Percentiles rank a stretch among this genome's conserved stretches.
Conservation (phyloP, 768 basidiomycete genomes). For the Trametes meyenii region DNA sequence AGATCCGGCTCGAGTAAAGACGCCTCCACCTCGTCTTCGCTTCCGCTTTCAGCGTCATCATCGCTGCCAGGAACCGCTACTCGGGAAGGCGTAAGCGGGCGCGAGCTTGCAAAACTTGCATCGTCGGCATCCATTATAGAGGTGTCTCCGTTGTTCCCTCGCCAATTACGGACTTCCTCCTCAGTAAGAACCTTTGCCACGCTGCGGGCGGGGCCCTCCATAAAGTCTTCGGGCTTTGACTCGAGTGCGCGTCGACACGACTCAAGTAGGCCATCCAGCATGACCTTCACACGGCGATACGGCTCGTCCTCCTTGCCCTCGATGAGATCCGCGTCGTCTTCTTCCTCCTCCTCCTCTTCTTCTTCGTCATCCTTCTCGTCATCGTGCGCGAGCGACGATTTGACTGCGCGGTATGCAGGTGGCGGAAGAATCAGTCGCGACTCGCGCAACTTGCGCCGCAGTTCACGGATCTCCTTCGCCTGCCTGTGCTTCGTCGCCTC, state of each 20-base stretch:
- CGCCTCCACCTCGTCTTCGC: slow-evolving; percentile 36
- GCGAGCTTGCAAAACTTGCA: slow-evolving; percentile 12
- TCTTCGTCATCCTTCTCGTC: slow-evolving; percentile 44
- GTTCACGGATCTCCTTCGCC: slow-evolving; percentile 81
- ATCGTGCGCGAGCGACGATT: slow-evolving; percentile 51
- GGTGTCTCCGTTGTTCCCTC: slow-evolving; percentile 28
- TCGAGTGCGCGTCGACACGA: slow-evolving; percentile 65
- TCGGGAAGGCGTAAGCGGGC: slow-evolving; percentile 27
- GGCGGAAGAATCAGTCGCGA: slow-evolving; percentile 80
- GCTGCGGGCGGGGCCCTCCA: slow-evolving; percentile 40
- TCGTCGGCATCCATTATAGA: slow-evolving; percentile 23
- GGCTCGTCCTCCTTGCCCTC: slow-evolving; percentile 50
- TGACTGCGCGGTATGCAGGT: slow-evolving; percentile 55
- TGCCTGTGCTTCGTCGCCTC: slow-evolving; percentile 82
- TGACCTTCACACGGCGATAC: slow-evolving; percentile 63
- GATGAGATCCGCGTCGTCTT: slow-evolving; percentile 40
- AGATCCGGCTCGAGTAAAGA: slow-evolving; percentile 26
- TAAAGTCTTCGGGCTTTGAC: slow-evolving; percentile 54
- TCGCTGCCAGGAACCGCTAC: slow-evolving; percentile 24
- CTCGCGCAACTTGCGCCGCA: slow-evolving; percentile 81
- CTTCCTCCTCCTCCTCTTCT: slow-evolving; percentile 44
- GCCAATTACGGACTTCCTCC: slow-evolving; percentile 70
- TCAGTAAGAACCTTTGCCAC: slow-evolving; percentile 71
- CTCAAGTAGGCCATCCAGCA: slow-evolving; percentile 65
- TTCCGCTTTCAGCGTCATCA: slow-evolving; percentile 26